Evolutionary conservation across 2,329 filamentous ascomycete species (phyloP).

Genomic region (Colletotrichum sp.): DNA sequence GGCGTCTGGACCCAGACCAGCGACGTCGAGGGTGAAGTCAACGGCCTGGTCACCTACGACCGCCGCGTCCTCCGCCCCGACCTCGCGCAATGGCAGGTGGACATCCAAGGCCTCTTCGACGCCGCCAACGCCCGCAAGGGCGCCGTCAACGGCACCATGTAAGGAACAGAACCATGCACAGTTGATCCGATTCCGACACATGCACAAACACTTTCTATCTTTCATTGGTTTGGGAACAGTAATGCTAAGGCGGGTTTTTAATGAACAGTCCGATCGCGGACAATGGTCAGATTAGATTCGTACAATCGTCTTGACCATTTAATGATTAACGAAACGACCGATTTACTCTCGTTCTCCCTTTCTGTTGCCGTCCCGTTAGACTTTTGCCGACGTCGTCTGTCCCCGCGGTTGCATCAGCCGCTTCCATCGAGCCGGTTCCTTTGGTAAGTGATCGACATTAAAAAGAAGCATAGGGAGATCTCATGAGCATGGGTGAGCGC

Average conservation of each 20-base stretch:
- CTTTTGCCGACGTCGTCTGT: background rate
- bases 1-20: constrained; percentile 78
- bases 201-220: background rate
- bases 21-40: constrained; percentile 77
- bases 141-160: constrained; percentile 3
- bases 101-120: constrained; percentile 65
- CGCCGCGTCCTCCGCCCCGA: constrained; percentile 64
- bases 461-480: background rate
- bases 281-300: constrained; percentile 12
- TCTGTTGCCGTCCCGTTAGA: background rate
- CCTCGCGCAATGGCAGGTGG: constrained; percentile 60
- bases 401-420: background rate
- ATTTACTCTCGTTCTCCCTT: background rate
- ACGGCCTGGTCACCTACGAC: constrained; percentile 74
- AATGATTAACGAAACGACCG: background rate
- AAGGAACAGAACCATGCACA: background rate
- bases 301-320: background rate
- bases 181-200: background rate
- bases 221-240: background rate
- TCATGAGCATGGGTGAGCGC: background rate
- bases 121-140: constrained; percentile 44
- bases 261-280: constrained; percentile 13
- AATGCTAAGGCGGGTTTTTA: constrained; percentile 8
- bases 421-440: background rate
- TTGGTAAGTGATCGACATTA: background rate